Percentiles rank a stretch among this genome's conserved stretches.
These are phyloP conservation scores for Aureobasidium sp. DNA, from an alignment of 2,329 filamentous ascomycete species.

Conservation along the genomic window DNA sequence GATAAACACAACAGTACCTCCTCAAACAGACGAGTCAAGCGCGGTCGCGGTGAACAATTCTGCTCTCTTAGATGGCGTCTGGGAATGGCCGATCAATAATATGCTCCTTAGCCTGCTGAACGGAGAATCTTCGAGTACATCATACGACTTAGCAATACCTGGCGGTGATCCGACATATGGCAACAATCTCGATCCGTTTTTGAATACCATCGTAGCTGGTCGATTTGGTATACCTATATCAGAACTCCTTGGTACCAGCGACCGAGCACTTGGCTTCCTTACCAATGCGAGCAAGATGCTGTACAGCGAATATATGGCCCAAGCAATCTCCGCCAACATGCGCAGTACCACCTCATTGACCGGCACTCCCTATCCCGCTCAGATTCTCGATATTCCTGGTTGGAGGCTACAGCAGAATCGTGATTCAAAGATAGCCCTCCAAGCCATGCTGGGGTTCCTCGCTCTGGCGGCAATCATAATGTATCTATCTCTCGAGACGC, in stretches of 20 bases:
- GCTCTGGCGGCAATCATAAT: neutral
- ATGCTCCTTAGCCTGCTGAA: neutral
- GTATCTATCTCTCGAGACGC: neutral
- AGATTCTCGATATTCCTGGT: neutral
- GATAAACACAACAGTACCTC: neutral
- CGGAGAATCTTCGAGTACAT: neutral
- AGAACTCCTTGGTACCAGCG: too few species aligned
- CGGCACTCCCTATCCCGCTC: neutral
- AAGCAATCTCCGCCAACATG: neutral
- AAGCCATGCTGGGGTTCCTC: neutral
- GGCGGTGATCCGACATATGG: neutral
- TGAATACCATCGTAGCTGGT: neutral
- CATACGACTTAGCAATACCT: neutral
- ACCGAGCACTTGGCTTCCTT: neutral
- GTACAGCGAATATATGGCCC: neutral
- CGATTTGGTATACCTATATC: neutral
- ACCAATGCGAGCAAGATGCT: neutral
- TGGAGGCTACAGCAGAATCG: neutral
- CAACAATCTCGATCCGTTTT: neutral
- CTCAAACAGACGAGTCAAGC: neutral
- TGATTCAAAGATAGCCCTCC: neutral
- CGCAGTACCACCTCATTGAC: neutral
- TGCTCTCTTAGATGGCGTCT: neutral
- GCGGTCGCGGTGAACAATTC: neutral
- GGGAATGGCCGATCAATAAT: neutral